Evolutionary conservation across 106 monocot species (phyloP).

Genomic region (Acorus calamus): DNA sequence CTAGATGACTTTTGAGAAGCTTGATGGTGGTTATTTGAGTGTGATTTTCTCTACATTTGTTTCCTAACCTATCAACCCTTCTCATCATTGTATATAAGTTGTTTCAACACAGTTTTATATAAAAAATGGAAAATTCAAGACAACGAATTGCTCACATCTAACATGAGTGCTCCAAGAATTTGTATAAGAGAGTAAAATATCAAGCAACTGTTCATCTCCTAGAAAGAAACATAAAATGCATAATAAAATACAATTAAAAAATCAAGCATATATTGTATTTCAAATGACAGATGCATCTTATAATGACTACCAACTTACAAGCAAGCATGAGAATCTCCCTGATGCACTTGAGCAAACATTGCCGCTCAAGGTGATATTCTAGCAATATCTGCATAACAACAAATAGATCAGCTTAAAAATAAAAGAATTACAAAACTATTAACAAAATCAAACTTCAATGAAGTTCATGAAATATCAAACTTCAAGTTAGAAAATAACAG

Average conservation of each 20-base stretch:
- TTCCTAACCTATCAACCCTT: no score
- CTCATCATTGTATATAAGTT: no score
- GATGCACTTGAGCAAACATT: slow-evolving; percentile 87
- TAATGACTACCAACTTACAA: slow-evolving; percentile 38
- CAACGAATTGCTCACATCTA: no score
- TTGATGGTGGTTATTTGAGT: no score
- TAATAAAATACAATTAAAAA: not conserved
- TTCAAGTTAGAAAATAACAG: no score
- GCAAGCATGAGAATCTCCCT: slow-evolving; percentile 61
- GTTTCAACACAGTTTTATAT: no score
- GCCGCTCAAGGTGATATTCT: slow-evolving; percentile 82
- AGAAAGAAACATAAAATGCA: not conserved
- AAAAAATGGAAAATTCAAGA: no score
- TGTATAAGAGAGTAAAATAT: not conserved
- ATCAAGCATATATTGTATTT: not conserved
- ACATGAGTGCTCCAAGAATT: not conserved
- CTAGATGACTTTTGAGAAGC: no score
- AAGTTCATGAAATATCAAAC: not conserved
- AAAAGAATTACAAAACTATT: not conserved
- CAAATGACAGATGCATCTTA: not conserved
- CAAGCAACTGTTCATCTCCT: no score
- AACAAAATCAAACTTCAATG: not conserved
- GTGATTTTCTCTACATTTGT: no score
- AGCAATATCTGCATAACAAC: slow-evolving; percentile 41
- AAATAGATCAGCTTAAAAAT: slow-evolving; percentile 1